Percentiles rank a stretch among this genome's conserved stretches.
phyloP scores from a whole-genome alignment of 2,329 filamentous ascomycete species.

The Amphichorda felina region DNA sequence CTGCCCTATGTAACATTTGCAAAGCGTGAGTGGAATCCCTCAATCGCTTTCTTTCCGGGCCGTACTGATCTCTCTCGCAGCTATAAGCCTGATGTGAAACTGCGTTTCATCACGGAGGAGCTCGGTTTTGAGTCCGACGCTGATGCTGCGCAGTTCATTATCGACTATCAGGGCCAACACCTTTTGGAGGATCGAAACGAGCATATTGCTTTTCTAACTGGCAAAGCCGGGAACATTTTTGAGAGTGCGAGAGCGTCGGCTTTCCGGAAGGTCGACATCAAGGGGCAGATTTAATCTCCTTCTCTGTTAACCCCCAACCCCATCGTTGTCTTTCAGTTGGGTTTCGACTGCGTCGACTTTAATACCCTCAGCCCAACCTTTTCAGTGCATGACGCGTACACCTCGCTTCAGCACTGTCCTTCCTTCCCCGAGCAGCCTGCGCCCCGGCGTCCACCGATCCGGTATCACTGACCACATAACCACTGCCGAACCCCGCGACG shows the following conservation, averaged over 20 bases:
- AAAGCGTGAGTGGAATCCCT: slow-evolving; percentile 62
- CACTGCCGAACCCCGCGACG: no score
- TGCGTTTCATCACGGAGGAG: slow-evolving; percentile 90
- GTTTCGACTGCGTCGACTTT: no score
- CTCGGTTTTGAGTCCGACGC: slow-evolving; percentile 89
- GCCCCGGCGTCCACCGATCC: no score
- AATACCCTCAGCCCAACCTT: no score
- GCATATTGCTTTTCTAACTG: slow-evolving; percentile 60
- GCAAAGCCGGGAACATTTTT: slow-evolving; percentile 62
- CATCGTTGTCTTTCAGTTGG: not conserved
- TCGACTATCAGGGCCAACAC: slow-evolving; percentile 63
- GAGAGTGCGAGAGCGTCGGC: slow-evolving; percentile 61
- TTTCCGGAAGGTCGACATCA: slow-evolving; percentile 87
- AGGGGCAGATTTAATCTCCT: slow-evolving; percentile 72
- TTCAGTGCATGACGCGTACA: no score
- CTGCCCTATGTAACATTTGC: slow-evolving; percentile 84
- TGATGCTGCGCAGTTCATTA: slow-evolving; percentile 83
- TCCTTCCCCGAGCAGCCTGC: no score
- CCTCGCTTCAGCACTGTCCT: no score
- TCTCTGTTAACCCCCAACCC: not conserved
- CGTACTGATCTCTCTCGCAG: slow-evolving; percentile 44
- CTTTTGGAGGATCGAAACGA: slow-evolving; percentile 68
- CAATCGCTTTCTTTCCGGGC: not conserved
- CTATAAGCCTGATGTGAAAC: slow-evolving; percentile 81
- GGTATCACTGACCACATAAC: no score